phyloP scores from a whole-genome alignment of 306 rosid genomes.

The Malus sieversii region DNA sequence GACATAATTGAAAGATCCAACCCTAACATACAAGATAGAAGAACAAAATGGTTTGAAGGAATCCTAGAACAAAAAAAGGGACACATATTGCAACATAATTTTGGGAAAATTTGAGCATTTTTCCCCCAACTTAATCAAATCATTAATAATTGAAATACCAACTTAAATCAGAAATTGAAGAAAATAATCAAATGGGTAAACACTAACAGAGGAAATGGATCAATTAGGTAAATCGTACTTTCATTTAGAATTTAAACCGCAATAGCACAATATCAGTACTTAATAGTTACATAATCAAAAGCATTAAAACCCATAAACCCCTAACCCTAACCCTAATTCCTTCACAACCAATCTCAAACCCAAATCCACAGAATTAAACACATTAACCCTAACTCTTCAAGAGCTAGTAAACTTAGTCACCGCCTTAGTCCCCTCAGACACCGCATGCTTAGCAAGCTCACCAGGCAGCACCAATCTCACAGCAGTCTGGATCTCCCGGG shows the following conservation, averaged over 20 bases:
- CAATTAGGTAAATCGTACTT: background rate
- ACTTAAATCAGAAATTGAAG: background rate
- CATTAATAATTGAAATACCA: background rate
- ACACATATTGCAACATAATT: no score
- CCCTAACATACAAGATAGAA: no score
- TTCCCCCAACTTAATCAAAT: background rate
- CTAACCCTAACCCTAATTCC: background rate
- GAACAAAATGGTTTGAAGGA: no score
- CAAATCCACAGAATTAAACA: no score
- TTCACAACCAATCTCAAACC: background rate
- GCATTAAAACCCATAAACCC: background rate
- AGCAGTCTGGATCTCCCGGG: slow-evolving; percentile 73
- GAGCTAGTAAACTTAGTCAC: slow-evolving; percentile 68
- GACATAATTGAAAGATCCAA: no score
- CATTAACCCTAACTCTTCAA: slow-evolving; percentile 2
- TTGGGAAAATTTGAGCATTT: no score
- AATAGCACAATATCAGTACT: background rate
- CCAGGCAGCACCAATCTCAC: slow-evolving; percentile 74
- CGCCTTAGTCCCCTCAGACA: slow-evolving; percentile 73
- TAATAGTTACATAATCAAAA: background rate
- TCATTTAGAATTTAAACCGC: background rate
- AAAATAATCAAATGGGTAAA: background rate
- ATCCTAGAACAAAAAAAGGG: no score
- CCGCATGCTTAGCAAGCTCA: slow-evolving; percentile 74
- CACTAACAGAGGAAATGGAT: background rate